Evolutionary conservation across 2,329 filamentous ascomycete genomes (phyloP).

Genomic region (Bertia moriformis): DNA sequence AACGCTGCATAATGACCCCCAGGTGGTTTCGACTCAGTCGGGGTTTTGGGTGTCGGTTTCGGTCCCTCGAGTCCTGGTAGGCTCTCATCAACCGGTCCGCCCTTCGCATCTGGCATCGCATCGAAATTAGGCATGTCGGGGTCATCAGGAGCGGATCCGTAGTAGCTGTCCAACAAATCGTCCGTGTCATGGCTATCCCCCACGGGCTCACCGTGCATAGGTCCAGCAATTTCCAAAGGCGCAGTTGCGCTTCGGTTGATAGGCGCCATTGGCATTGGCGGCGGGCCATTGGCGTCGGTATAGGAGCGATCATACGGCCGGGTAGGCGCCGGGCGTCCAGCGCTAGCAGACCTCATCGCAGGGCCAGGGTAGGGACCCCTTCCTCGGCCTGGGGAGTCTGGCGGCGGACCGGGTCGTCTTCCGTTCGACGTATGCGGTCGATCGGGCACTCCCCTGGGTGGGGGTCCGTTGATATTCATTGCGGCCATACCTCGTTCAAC

Average conservation of each 20-base stretch:
- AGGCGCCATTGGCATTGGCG: neutral
- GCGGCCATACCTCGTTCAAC: neutral
- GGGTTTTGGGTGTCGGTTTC: neutral
- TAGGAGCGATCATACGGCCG: neutral
- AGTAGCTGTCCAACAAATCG: slow-evolving; percentile 1
- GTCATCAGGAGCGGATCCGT: neutral
- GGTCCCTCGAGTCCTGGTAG: slow-evolving; percentile 14
- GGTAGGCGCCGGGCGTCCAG: neutral
- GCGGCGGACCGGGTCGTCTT: neutral
- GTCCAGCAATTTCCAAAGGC: neutral
- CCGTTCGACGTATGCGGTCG: neutral
- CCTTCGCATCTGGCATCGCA: slow-evolving; percentile 12
- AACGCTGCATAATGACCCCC: neutral
- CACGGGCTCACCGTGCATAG: neutral
- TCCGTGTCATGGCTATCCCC: neutral
- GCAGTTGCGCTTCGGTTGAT: neutral
- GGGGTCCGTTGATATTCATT: neutral
- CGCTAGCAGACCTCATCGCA: neutral
- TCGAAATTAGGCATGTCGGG: slow-evolving; percentile 26
- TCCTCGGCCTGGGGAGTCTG: neutral
- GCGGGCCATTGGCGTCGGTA: neutral
- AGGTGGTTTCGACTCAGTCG: neutral
- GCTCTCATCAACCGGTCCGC: slow-evolving; percentile 28
- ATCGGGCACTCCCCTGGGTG: neutral
- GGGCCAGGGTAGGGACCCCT: neutral